Conservation (phyloP, 306 rosid species). For the Aeschynomene evenia region DNA sequence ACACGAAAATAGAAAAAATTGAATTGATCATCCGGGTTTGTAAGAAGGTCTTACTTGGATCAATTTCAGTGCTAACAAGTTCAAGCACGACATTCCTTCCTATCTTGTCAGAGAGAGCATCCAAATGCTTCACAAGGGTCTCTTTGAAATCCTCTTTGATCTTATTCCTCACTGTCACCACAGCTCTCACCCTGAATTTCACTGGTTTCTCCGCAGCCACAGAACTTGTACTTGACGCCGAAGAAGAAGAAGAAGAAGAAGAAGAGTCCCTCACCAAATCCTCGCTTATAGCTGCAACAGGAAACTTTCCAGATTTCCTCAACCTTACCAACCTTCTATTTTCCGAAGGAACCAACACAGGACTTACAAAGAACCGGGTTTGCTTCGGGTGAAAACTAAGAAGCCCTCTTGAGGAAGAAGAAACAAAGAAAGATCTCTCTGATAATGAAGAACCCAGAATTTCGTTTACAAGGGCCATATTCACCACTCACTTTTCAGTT, state of each 20-base stretch:
- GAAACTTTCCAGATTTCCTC: slow-evolving; percentile 47
- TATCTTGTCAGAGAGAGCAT: slow-evolving; percentile 64
- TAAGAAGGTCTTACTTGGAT: slow-evolving; percentile 69
- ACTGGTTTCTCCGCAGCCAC: slow-evolving; percentile 54
- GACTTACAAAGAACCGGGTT: slow-evolving; percentile 23
- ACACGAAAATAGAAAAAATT: slow-evolving; percentile 5
- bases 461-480: slow-evolving; percentile 68
- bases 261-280: slow-evolving; percentile 53
- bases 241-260: slow-evolving; percentile 11
- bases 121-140: slow-evolving; percentile 61
- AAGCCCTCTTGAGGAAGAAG: slow-evolving; percentile 39
- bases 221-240: background rate
- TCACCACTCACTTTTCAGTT: background rate
- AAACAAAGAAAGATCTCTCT: slow-evolving; percentile 45
- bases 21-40: background rate
- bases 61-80: slow-evolving; percentile 73
- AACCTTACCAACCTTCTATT: slow-evolving; percentile 35
- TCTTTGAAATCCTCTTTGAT: slow-evolving; percentile 79
- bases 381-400: slow-evolving; percentile 25
- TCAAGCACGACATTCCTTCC: slow-evolving; percentile 81
- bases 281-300: slow-evolving; percentile 83
- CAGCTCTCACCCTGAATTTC: slow-evolving; percentile 77
- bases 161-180: slow-evolving; percentile 82
- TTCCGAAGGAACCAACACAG: slow-evolving; percentile 39
- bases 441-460: slow-evolving; percentile 46